Evolutionary conservation across 495 filamentous ascomycete species (phyloP), one percentile per base, ranked within the genome.

Genomic region (Cetradonia linearis): DNA sequence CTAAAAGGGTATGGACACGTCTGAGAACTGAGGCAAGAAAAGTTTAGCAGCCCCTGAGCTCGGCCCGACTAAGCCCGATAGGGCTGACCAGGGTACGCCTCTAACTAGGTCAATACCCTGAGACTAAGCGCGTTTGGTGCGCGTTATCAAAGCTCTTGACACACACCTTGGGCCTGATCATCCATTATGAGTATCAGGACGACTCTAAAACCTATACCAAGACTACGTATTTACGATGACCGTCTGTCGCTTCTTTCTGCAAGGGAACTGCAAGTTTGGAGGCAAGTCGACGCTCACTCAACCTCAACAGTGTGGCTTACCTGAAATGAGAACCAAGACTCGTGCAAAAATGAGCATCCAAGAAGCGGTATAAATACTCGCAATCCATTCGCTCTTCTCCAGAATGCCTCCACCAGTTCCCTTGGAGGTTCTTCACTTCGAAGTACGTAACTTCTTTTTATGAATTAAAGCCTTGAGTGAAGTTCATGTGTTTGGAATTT

Each of bases 211-310:
- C 42, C 13, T 23, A 25, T 46, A 46, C 20, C 2, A 36, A 20
- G 18, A 31, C 9, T 1, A 40, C 37, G 25, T 34, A 1, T 37
- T 38, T 16, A 16, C 34, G 34, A 86, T 86, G 84, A 65, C 70
- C 5, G 71, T 90, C 64, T 95, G 89, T 77, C 78, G 67, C 40
- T 91, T 82, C 69, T 95, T 77, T 66, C 81, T 81, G 70, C 81
- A 84, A 70, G 88, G 87, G 48, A 77, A 78, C 55, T 95, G 89
- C 76, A 83, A 76, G 66, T 85, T 78, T 67, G 89, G 89, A 66
- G 74, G 78, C 77, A 72, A 37, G 70, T 55, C n/a, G n/a, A 3
- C 54, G n/a, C 23, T 34, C 7, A 18, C 11, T 38, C 23, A 6
- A 30, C 1, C 28, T 36, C 3, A 36, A 33, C 1, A 28, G 9